phyloP scores from a whole-genome alignment of 2,329 filamentous ascomycete genomes.

The Escovopsis sp. region DNA sequence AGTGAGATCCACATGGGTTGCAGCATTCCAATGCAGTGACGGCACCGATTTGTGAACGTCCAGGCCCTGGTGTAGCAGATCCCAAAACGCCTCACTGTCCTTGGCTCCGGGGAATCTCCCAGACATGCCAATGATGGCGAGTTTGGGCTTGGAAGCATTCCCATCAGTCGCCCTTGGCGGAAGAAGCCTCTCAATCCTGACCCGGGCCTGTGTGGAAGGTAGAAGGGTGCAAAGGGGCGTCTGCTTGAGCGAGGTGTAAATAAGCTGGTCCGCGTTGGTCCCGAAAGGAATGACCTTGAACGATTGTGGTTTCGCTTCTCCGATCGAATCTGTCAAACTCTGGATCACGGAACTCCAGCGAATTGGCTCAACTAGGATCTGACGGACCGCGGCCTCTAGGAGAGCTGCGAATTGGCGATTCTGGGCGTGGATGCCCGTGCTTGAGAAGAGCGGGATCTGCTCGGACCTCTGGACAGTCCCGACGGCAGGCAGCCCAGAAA shows the following conservation, averaged over 20 bases:
- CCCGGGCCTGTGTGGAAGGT: constrained; percentile 8
- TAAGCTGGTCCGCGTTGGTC: constrained; percentile 3
- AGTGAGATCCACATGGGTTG: constrained; percentile 51
- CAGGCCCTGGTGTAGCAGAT: constrained; percentile 22
- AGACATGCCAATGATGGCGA: constrained; percentile 62
- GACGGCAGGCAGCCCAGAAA: not conserved
- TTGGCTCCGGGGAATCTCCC: constrained; percentile 31
- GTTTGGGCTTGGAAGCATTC: not conserved
- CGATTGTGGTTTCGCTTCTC: not conserved
- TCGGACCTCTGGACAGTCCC: not conserved
- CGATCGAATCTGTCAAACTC: not conserved
- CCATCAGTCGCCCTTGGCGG: not conserved
- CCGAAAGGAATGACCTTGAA: constrained; percentile 3
- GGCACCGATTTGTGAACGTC: constrained; percentile 53
- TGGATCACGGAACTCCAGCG: constrained; percentile 1
- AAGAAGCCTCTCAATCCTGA: too few species aligned
- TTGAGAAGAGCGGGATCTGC: not conserved
- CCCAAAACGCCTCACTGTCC: constrained; percentile 38
- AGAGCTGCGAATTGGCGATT: constrained; percentile 1
- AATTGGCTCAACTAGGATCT: constrained; percentile 3
- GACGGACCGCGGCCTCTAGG: constrained; percentile 1
- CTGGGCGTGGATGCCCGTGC: not conserved
- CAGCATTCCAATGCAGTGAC: constrained; percentile 49
- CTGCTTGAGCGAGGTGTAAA: constrained; percentile 4
- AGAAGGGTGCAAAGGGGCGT: constrained; percentile 20